These are phyloP conservation scores for Ulota crispa DNA, from an alignment of 225 moss, liverwort and hornwort genomes.

Conservation along the genomic window DNA sequence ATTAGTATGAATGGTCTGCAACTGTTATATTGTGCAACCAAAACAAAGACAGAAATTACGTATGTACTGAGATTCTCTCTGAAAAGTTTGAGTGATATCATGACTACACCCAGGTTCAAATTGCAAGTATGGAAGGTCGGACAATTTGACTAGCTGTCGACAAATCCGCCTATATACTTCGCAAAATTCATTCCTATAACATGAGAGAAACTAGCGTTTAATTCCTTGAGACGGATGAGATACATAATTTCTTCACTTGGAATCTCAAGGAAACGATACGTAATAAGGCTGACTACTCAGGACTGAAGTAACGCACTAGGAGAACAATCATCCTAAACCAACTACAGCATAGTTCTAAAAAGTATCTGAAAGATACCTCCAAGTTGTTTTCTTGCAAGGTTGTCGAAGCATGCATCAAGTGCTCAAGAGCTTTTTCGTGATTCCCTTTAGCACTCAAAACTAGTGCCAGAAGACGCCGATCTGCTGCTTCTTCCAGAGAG, in stretches of 20 bases:
- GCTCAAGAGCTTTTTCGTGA: conserved; percentile 82
- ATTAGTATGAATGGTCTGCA: conserved; percentile 20
- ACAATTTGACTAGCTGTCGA: not conserved
- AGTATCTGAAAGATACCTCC: conserved; percentile 31
- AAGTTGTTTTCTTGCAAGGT: conserved; percentile 50
- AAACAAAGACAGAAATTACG: not conserved
- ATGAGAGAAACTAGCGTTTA: not conserved
- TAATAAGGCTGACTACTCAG: not conserved
- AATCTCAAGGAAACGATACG: conserved; percentile 7
- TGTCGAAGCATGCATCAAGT: conserved; percentile 59
- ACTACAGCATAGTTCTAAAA: not conserved
- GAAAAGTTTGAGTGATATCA: not conserved
- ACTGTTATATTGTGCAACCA: not conserved
- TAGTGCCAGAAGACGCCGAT: conserved; percentile 85
- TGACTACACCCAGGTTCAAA: not conserved
- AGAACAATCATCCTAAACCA: not conserved
- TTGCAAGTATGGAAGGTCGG: not conserved
- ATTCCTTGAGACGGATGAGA: not conserved
- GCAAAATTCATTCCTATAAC: not conserved
- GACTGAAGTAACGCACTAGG: not conserved
- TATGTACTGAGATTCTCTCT: not conserved
- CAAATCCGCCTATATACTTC: not conserved
- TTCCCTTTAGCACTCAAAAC: conserved; percentile 89
- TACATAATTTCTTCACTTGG: not conserved
- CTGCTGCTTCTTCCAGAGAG: conserved; percentile 90